Evolutionary conservation across 1,284 basidiomycete genomes (phyloP), one percentile per base, ranked within the genome.

Genomic region (Leucoagaricus sp.): DNA sequence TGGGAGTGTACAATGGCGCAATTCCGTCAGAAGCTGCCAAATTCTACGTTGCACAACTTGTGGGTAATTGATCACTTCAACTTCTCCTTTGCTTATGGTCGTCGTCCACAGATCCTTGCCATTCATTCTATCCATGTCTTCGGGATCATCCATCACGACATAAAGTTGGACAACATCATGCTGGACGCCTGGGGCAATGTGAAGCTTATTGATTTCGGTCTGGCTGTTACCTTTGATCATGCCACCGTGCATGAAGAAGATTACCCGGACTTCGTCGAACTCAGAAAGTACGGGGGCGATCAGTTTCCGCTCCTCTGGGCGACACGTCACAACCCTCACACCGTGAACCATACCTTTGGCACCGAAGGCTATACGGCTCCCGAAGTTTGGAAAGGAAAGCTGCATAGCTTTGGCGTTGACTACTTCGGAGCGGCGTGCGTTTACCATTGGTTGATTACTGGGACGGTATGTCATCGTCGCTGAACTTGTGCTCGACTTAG

Each of bases 61-160:
- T 48, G 31, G 23, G n/a, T 48, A 19, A 17, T 23, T 25, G 12
- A 23, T 19, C 28, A 17, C 8, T 31, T 6, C 33, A 4, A 10
- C 12, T 13, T 6, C n/a, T 46, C 26, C 23, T 46, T 25, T 13
- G 26, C 44, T 31, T 19, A 52, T 21, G n/a, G n/a, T n/a, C n/a
- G n/a, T n/a, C n/a, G n/a, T n/a, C n/a, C n/a, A n/a, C n/a, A 52
- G 36, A 52, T 42, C n/a, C 49, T 52, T 23, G 41, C 41, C 29
- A 48, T 60, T 9, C 45, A 57, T 23, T 54, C 49, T 36, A 25
- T 60, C 13, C 52, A 55, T 26, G 12, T 4, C 1, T 53, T 60
- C 19, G 59, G 53, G 3, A 51, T 58, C 28, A 53, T 60, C 42
- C 59, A 58, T 26, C 55, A 45, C n/a, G 55, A 58, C 23, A 57